These are phyloP conservation scores for Teratosphaeria gauchensis DNA, from an alignment of 2,329 filamentous ascomycete species.

Conservation along the genomic window DNA sequence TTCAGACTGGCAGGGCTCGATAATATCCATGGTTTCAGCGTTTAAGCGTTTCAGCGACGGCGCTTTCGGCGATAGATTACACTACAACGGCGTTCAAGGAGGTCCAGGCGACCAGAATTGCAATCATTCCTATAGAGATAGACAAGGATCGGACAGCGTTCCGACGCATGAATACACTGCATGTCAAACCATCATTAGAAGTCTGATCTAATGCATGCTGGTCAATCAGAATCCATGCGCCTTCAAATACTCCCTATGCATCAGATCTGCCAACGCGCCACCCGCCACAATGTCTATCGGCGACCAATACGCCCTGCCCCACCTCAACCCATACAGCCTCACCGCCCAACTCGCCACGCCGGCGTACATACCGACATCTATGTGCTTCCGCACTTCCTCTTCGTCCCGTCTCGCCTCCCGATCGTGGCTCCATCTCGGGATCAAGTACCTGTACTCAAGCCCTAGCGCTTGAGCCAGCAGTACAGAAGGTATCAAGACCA, in stretches of 20 bases:
- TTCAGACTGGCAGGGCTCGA: background rate
- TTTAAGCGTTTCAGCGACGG: background rate
- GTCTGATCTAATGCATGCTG: too few relatives aligned
- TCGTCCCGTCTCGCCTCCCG: slow-evolving; percentile 22
- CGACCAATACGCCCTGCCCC: slow-evolving; percentile 17
- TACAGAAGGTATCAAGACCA: slow-evolving; percentile 15
- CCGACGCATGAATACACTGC: background rate
- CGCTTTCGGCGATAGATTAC: background rate
- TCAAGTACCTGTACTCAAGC: slow-evolving; percentile 18
- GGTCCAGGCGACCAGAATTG: background rate
- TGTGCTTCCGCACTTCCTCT: slow-evolving; percentile 21
- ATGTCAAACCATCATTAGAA: background rate
- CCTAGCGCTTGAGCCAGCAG: slow-evolving; percentile 16
- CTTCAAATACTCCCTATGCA: slow-evolving; percentile 23
- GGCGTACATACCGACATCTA: slow-evolving; percentile 20
- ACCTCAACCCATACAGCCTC: slow-evolving; percentile 13
- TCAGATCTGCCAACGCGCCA: slow-evolving; percentile 22
- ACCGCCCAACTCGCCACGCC: slow-evolving; percentile 15
- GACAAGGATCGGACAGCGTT: background rate
- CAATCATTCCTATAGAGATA: background rate
- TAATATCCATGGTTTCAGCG: background rate
- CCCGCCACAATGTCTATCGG: slow-evolving; percentile 22
- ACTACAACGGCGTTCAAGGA: background rate
- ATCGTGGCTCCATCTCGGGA: slow-evolving; percentile 23
- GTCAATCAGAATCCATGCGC: slow-evolving; percentile 16